Evolutionary conservation across 2,329 filamentous ascomycete genomes (phyloP).

Genomic region (Fusarium setosum): DNA sequence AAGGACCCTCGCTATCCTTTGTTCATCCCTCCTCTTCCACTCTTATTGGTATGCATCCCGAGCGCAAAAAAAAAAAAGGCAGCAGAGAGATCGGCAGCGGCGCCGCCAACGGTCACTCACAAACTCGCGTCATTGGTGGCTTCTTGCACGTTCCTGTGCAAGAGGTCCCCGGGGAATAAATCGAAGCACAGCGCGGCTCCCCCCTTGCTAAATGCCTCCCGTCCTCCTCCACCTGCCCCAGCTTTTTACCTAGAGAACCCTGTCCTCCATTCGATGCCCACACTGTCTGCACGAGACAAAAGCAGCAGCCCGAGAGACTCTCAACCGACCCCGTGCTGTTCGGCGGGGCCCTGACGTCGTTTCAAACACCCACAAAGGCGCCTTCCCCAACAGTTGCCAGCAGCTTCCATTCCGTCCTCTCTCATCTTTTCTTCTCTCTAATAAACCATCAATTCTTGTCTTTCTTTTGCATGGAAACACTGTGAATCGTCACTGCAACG

Average conservation of each 20-base stretch:
- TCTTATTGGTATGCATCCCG: not conserved
- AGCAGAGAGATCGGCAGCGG: not conserved
- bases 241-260: constrained; percentile 1
- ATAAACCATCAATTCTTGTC: constrained; percentile 1
- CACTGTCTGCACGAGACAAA: constrained; percentile 5
- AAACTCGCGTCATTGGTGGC: constrained; percentile 22
- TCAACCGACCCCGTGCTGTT: constrained; percentile 18
- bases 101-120: not conserved
- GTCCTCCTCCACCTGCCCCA: constrained; percentile 6
- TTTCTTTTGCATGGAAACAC: constrained; percentile 6
- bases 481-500: not conserved
- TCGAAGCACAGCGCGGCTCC: constrained; percentile 2
- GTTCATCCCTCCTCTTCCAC: not conserved
- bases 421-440: constrained; percentile 15
- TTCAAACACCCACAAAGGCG: constrained; percentile 17
- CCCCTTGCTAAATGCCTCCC: constrained; percentile 23
- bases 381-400: constrained; percentile 30
- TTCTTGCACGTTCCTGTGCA: constrained; percentile 17
- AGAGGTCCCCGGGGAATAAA: constrained; percentile 10
- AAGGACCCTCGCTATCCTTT: not conserved
- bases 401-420: constrained; percentile 22
- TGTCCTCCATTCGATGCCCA: constrained; percentile 8
- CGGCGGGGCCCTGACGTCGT: constrained; percentile 46
- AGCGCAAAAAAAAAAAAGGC: not conserved
- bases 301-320: not conserved